Conservation (phyloP, 495 filamentous ascomycete genomes). For the Bathelium albidoporum region DNA sequence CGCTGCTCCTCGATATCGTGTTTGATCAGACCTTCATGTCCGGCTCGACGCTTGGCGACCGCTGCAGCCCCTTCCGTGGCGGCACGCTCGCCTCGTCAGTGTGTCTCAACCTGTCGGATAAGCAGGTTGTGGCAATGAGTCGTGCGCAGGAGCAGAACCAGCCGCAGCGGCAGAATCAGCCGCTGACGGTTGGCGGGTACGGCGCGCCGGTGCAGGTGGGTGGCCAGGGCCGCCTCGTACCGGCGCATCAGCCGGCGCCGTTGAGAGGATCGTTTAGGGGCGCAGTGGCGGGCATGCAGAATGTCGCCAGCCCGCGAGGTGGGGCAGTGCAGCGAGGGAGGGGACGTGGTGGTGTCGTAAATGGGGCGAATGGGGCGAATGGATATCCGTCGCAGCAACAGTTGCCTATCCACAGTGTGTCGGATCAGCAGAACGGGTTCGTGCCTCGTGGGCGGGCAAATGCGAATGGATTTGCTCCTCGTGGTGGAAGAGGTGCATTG, state of each 20-base stretch:
- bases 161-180: constrained; percentile 41
- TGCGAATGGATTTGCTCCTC: constrained; percentile 9
- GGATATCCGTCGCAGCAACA: constrained; percentile 12
- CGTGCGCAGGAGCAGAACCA: constrained; percentile 50
- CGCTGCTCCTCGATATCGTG: constrained; percentile 76
- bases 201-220: constrained; percentile 44
- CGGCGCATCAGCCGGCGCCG: constrained; percentile 57
- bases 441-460: constrained; percentile 15
- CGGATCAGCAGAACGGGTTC: constrained; percentile 6
- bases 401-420: constrained; percentile 17
- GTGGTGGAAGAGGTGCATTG: constrained; percentile 22
- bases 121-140: constrained; percentile 67
- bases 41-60: constrained; percentile 75
- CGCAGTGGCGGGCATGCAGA: constrained; percentile 42
- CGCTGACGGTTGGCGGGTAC: constrained; percentile 41
- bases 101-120: constrained; percentile 76
- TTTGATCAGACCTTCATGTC: constrained; percentile 95
- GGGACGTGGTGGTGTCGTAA: constrained; percentile 15
- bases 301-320: constrained; percentile 28
- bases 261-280: constrained; percentile 64
- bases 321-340: constrained; percentile 19
- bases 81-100: constrained; percentile 76
- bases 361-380: constrained; percentile 12
- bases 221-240: constrained; percentile 52
- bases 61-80: constrained; percentile 92